Conservation (phyloP, 106 monocot species). For the Dioscorea dumetorum region DNA sequence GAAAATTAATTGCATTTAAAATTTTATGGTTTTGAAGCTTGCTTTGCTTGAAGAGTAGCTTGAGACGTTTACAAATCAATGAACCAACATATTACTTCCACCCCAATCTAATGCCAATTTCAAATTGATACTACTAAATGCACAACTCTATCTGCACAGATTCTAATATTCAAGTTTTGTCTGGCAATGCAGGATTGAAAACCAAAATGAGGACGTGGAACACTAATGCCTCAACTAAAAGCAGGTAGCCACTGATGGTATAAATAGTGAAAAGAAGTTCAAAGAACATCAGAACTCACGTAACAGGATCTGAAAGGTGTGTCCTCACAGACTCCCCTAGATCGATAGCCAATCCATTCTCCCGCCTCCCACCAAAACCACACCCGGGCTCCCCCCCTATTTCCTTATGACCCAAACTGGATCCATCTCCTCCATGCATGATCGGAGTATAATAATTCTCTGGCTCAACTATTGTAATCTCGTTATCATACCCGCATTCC, state of each 20-base stretch:
- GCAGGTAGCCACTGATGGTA: background rate
- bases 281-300: constrained; percentile 37
- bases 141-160: background rate
- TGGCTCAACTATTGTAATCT: constrained; percentile 27
- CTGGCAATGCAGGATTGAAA: no score
- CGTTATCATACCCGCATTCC: constrained; percentile 22
- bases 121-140: no score
- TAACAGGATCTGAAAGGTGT: constrained; percentile 68
- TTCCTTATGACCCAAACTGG: constrained; percentile 21
- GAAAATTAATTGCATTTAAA: background rate
- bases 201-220: no score
- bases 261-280: background rate
- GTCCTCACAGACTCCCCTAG: constrained; percentile 47
- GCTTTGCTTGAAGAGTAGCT: no score
- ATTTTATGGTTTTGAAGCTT: no score
- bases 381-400: constrained; percentile 37
- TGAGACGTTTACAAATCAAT: no score
- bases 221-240: background rate
- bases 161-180: background rate
- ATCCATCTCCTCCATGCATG: constrained; percentile 23
- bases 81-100: no score
- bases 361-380: constrained; percentile 33
- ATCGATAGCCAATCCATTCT: constrained; percentile 11
- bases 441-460: constrained; percentile 20
- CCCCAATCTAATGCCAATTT: no score